Evolutionary conservation across 1,284 basidiomycete genomes (phyloP), one percentile per base, ranked within the genome.

Genomic region (Thecaphora thlaspeos): DNA sequence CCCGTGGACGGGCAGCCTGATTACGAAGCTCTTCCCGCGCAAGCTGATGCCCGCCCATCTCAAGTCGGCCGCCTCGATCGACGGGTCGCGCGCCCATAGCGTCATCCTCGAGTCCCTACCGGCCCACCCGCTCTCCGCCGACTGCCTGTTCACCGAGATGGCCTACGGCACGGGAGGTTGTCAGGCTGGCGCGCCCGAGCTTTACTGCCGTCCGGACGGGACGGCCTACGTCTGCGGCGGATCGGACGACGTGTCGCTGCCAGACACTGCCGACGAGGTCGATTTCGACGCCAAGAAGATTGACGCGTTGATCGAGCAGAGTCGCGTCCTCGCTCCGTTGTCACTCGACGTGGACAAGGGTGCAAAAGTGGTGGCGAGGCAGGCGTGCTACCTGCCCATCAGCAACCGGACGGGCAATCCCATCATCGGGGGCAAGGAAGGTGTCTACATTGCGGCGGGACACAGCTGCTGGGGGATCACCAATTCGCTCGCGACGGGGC

Each of bases 1-100:
- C 14, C 89, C 90, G 1, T 96, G 92, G 92, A 90, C 90, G 0
- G 84, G 89, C 0, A 72, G 75, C 41, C 80, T 86, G 9, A 80
- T 84, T 37, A 61, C 73, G 21, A 75, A 81, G 48, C 79, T 87
- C 22, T 81, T 86, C 56, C 81, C 83, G 14, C 55, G 51, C 17
- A 55, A 50, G 17, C 50, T 55, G 12, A 68, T 80, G 14, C 60
- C 66, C 3, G 23, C 49, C 26, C 56, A 63, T 21, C 71, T 80
- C 19, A 80, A 80, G 11, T 68, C 77, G 5, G 75, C 75, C 10
- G 51, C 55, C 0, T 50, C 58, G 24, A 79, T 80, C 19, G 71
- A 70, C 5, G 82, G 82, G 0, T 78, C 79, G 30, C 73, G 82
- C 42, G 83, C 82, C 3, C 82, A 83, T 61, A 80, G 79, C 34